Evolutionary conservation across 2,329 filamentous ascomycete species (phyloP).

Genomic region (Aureobasidium sp.): DNA sequence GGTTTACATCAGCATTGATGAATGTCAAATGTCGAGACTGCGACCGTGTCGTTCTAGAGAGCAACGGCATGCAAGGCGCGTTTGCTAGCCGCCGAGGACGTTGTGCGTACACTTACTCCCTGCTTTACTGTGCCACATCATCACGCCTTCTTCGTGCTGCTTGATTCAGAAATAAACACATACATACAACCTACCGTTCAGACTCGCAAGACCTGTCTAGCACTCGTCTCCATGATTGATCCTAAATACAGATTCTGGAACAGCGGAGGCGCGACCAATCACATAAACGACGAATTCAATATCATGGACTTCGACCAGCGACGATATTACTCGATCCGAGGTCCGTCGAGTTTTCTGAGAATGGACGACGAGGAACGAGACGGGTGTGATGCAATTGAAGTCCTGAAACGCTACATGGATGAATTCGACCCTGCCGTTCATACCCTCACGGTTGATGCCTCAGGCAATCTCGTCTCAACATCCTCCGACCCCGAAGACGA

Average conservation of each 20-base stretch:
- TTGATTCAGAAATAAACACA: too few species aligned
- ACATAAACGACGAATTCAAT: background rate
- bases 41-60: too few species aligned
- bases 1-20: too few species aligned
- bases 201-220: background rate
- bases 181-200: too few species aligned
- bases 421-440: background rate
- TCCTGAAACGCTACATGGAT: background rate
- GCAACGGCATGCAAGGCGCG: too few species aligned
- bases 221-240: background rate
- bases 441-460: background rate
- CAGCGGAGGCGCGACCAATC: background rate
- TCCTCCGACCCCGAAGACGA: background rate
- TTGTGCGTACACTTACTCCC: too few species aligned
- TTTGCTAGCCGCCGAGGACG: too few species aligned
- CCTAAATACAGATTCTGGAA: background rate
- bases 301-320: background rate
- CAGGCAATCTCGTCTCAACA: background rate
- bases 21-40: too few species aligned
- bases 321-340: background rate
- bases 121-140: too few species aligned
- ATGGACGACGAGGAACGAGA: background rate
- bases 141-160: too few species aligned
- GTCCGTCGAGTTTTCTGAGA: background rate
- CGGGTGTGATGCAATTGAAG: background rate